phyloP scores from a whole-genome alignment of 2,329 filamentous ascomycete species.

The Aspergillus sp. region DNA sequence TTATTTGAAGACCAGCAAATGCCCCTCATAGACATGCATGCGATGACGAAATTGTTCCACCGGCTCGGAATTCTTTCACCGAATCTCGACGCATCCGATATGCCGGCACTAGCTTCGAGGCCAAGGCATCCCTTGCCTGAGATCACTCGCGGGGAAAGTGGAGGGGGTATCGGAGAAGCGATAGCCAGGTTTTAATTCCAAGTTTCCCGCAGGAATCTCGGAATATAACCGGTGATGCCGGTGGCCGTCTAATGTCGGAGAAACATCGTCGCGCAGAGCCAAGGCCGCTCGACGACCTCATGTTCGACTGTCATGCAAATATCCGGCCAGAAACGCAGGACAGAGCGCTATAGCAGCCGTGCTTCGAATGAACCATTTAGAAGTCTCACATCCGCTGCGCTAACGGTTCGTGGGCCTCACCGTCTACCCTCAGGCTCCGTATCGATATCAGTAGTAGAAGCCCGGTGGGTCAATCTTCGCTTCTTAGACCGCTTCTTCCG shows the following conservation, averaged over 20 bases:
- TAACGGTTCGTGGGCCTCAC: constrained; percentile 11
- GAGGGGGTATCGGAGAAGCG: background rate
- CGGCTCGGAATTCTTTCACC: background rate
- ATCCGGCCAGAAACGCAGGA: background rate
- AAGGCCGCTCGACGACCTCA: too few relatives aligned
- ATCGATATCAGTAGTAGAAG: constrained; percentile 24
- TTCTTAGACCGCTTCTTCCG: constrained; percentile 26
- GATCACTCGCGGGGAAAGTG: background rate
- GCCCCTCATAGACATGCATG: background rate
- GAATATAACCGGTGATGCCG: too few relatives aligned
- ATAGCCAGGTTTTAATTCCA: background rate
- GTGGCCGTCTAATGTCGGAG: too few relatives aligned
- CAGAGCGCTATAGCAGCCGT: background rate
- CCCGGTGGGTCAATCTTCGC: constrained; percentile 22
- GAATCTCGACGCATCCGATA: background rate
- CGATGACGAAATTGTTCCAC: background rate
- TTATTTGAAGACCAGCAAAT: too few relatives aligned
- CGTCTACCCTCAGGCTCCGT: constrained; percentile 17
- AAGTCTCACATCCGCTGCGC: background rate
- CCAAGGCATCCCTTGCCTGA: background rate
- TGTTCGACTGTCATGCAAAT: background rate
- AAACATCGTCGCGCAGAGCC: too few relatives aligned
- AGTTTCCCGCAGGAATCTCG: too few relatives aligned
- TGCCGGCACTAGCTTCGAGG: background rate
- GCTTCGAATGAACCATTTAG: too few relatives aligned